These are phyloP conservation scores for Yarrowia sp. DNA, from an alignment of 805 yeast species.

Conservation along the genomic window DNA sequence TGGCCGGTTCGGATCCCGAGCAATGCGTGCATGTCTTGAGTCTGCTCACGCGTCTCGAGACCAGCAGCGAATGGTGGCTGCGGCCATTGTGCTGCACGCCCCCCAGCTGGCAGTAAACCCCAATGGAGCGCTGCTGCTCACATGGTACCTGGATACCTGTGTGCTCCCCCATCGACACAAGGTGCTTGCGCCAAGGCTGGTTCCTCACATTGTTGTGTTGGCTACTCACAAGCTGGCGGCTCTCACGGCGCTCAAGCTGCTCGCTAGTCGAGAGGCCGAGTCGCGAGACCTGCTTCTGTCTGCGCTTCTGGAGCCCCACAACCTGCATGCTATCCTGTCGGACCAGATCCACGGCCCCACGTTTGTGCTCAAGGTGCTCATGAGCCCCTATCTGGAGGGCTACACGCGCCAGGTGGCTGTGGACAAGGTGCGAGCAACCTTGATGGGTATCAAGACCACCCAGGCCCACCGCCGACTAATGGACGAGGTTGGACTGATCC, in stretches of 20 bases:
- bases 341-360: slow-evolving; percentile 76
- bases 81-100: slow-evolving; percentile 77
- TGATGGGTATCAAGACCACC: slow-evolving; percentile 65
- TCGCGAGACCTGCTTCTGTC: slow-evolving; percentile 68
- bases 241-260: slow-evolving; percentile 74
- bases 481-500: slow-evolving; percentile 84
- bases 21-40: slow-evolving; percentile 91
- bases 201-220: slow-evolving; percentile 66
- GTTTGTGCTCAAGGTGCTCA: slow-evolving; percentile 78
- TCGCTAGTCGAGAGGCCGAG: slow-evolving; percentile 75
- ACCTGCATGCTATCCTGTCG: slow-evolving; percentile 64
- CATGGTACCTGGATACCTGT: slow-evolving; percentile 94
- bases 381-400: slow-evolving; percentile 70
- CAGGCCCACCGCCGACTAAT: slow-evolving; percentile 85
- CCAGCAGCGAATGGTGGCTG: slow-evolving; percentile 74
- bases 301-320: slow-evolving; percentile 60
- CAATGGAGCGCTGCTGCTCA: slow-evolving; percentile 86
- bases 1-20: slow-evolving; percentile 94
- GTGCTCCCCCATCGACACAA: slow-evolving; percentile 67
- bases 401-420: slow-evolving; percentile 64
- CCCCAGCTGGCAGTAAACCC: slow-evolving; percentile 80
- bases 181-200: slow-evolving; percentile 66
- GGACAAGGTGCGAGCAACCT: slow-evolving; percentile 65
- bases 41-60: slow-evolving; percentile 70
- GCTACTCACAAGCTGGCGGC: slow-evolving; percentile 86